Base-by-base conservation (phyloP, 1,284 basidiomycete species). In the Cerrena zonata region DNA sequence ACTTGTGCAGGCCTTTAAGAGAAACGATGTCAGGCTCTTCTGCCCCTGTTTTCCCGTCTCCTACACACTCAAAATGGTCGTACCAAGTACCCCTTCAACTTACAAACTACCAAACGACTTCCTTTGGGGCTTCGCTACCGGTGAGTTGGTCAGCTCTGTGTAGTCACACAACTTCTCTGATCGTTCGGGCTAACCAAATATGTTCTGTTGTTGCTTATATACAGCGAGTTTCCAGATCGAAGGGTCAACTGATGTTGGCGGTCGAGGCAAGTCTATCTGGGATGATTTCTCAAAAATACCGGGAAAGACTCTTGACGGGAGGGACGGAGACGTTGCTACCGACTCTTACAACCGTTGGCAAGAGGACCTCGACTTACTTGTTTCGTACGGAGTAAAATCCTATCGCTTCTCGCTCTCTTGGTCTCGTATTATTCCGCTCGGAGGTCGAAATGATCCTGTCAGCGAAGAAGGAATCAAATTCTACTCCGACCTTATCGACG, bases 101-200 rank as follows among this genome's bases (percentile, higher is more conserved):
- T 45, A 58, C 54, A 69, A 68, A 56, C 63, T 75, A 15, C 69
- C 79, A 30, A 72, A 71, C 49, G 76, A 80, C 59, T 89, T 89
- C 63, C 67, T 84, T 47, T 87, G 82, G 76, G 85, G 84, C 47
- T 86, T 84, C 59, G 82, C 84, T 3, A 87, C 86, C 18, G 84
- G 84, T 78, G 46, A 54, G 54, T 51, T 22, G 39, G 45, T 36
- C 51, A 22, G 22, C 43, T 26, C 30, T 34, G 21, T 47, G 45
- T 18, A n/a, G 21, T 15, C 19, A 19, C 7, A 4, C 13, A 42
- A 13, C 45, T 52, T 52, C 55, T 52, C 43, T 48, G 19, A 30
- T 40, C 48, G 47, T 21, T 45, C 53, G 7, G 15, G 18, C 26
- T n/a, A 43, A 38, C 46, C 27, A 7, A 21, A 18, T 40, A 25